phyloP scores from a whole-genome alignment of 768 basidiomycete genomes.

The Arthromyces matolae region DNA sequence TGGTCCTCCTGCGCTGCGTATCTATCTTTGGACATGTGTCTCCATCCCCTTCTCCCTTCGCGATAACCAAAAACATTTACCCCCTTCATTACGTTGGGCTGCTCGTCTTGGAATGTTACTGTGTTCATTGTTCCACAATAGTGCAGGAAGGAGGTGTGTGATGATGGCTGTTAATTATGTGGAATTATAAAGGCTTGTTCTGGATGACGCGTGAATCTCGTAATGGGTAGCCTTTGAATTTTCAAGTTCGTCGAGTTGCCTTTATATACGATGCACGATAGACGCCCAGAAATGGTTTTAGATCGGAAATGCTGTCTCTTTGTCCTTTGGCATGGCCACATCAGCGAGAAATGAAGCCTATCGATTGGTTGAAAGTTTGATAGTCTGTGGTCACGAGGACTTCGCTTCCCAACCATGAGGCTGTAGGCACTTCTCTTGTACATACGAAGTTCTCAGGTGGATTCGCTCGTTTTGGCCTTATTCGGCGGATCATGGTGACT shows the following conservation, averaged over 20 bases:
- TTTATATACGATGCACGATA: constrained; percentile 8
- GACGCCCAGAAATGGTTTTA: constrained; percentile 3
- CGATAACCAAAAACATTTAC: constrained; percentile 40
- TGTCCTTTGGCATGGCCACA: constrained; percentile 4
- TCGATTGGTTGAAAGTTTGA: constrained; percentile 13
- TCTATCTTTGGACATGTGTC: constrained; percentile 38
- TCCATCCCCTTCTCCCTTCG: constrained; percentile 39
- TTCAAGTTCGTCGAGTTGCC: background rate
- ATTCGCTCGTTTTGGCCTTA: no score
- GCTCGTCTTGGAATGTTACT: constrained; percentile 12
- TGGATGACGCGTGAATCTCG: background rate
- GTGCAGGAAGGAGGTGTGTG: background rate
- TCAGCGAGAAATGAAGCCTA: constrained; percentile 9
- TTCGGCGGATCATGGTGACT: no score
- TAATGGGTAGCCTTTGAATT: background rate
- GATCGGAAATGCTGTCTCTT: constrained; percentile 3
- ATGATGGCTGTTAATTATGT: background rate
- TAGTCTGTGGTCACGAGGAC: constrained; percentile 27
- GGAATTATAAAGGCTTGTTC: background rate
- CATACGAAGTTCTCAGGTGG: no score
- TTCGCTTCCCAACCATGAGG: constrained; percentile 29
- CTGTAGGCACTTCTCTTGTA: constrained; percentile 10
- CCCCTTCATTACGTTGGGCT: constrained; percentile 26
- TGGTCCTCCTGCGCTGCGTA: constrained; percentile 19
- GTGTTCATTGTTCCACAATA: constrained; percentile 3